phyloP scores from a whole-genome alignment of 1,284 basidiomycete species.

The Leucoagaricus sp. region DNA sequence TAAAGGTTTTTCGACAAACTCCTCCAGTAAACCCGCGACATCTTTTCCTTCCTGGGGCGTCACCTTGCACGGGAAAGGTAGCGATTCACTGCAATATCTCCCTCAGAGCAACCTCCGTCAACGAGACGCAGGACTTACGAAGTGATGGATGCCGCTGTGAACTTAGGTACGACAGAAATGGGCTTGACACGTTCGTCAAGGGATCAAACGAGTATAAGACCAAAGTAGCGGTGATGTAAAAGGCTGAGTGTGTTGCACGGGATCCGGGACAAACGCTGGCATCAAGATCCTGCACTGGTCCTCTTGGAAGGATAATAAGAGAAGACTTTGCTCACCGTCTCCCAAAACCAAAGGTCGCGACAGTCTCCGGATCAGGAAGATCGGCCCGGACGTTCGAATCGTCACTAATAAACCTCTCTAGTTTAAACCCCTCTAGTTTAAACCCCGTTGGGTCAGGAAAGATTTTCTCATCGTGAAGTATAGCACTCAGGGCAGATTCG shows the following conservation, averaged over 20 bases:
- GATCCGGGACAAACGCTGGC: conserved; percentile 12
- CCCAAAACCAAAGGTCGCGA: conserved; percentile 10
- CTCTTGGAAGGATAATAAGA: background rate
- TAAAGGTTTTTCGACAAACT: background rate
- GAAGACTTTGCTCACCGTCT: background rate
- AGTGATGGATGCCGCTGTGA: conserved; percentile 21
- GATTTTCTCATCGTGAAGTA: background rate
- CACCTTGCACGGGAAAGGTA: background rate
- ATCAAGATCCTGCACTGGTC: no score
- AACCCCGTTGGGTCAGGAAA: conserved; percentile 6
- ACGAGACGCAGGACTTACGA: conserved; percentile 12
- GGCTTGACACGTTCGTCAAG: background rate
- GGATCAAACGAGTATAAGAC: conserved; percentile 10
- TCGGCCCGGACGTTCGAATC: background rate
- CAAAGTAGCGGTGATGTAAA: conserved; percentile 6
- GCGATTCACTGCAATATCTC: background rate
- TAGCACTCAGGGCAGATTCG: background rate
- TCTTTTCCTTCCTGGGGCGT: background rate
- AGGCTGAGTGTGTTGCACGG: background rate
- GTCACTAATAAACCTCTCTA: conserved; percentile 11
- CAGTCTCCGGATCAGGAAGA: background rate
- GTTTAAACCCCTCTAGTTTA: conserved; percentile 8
- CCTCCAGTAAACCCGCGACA: background rate
- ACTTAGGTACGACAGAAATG: conserved; percentile 22
- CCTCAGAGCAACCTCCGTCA: background rate